Base-by-base conservation (phyloP, 2,329 filamentous ascomycete species). In the Botrytis deweyae region DNA sequence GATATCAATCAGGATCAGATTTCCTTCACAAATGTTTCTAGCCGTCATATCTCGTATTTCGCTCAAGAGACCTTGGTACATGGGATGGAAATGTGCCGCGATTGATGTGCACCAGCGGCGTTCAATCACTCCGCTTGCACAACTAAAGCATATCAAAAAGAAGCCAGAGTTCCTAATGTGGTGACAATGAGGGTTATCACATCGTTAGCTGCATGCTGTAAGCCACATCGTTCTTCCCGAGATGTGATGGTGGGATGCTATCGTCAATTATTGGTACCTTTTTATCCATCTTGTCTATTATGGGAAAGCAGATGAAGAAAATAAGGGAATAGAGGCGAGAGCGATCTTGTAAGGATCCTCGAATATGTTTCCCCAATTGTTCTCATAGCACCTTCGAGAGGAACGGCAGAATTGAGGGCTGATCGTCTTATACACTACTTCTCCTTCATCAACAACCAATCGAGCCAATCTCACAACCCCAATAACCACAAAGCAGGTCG, bases 191-290 rank as follows among this genome's bases (percentile, higher is more conserved):
- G n/a, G n/a, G 58, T 25, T 20, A 49, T 69, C 66, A 69, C 49
- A 59, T 58, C n/a, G n/a, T 69, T 69, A 69, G 46, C 66, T 69
- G 49, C 66, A 69, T 40, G 18, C 55, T 59, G 49, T 38, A 58
- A 44, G 66, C 49, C 49, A 58, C 49, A 40, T 33, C 38, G n/a
- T 20, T 68, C 36, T 58, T 69, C n/a, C 66, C 49, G 66, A 33
- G 36, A 58, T 68, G 14, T 58, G 66, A 59, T 42, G 36, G 49
- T 33, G 66, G 10, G 18, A 20, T 40, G 33, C 49, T 6, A 55
- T 55, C 36, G 25, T 20, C 52, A 49, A 68, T 58, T 20, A 58
- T 38, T 33, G 66, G 66, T 4, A 29, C 25, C 18, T 29, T 44
- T 58, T 59, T 5, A 44, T 33, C 38, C 18, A 44, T 69, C 25